Evolutionary conservation across 2,329 filamentous ascomycete species (phyloP).

Genomic region (Elsinoe arachidis): DNA sequence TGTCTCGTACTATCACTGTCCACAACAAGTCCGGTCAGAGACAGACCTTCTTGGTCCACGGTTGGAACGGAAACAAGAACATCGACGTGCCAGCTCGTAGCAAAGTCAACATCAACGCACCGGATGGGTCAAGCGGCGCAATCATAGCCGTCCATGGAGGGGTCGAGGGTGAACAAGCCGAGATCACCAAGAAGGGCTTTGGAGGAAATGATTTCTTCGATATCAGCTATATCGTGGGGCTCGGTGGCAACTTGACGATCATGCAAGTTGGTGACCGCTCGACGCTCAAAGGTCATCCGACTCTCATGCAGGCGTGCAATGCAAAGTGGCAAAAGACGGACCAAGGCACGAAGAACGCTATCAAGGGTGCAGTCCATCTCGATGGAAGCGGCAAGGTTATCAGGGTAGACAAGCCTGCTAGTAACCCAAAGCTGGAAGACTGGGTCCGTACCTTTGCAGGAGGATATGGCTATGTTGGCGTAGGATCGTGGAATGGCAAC

Average conservation of each 20-base stretch:
- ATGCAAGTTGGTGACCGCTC: conserved; percentile 29
- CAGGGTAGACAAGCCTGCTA: conserved; percentile 28
- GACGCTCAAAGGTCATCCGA: conserved; percentile 32
- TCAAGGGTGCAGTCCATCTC: conserved; percentile 27
- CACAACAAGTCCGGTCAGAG: conserved; percentile 30
- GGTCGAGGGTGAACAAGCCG: conserved; percentile 33
- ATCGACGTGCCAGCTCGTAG: conserved; percentile 25
- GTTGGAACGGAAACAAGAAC: conserved; percentile 30
- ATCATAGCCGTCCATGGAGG: conserved; percentile 34
- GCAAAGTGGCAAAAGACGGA: conserved; percentile 28
- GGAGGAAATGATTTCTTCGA: conserved; percentile 29
- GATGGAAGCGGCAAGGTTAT: conserved; percentile 6
- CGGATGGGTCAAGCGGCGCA: conserved; percentile 31
- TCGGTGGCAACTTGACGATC: conserved; percentile 34
- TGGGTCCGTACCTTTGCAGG: conserved; percentile 31
- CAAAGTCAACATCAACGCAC: conserved; percentile 19
- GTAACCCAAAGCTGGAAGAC: conserved; percentile 27
- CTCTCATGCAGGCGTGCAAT: conserved; percentile 34
- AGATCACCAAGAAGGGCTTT: conserved; percentile 33
- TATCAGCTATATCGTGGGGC: conserved; percentile 30
- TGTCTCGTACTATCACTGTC: conserved; percentile 23
- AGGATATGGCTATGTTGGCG: conserved; percentile 34
- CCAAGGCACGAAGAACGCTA: conserved; percentile 26
- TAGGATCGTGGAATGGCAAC: conserved; percentile 30
- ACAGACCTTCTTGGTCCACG: conserved; percentile 32